A percentile compares a stretch with the other conserved stretches of the same genome.
Conservation (phyloP, 176 grass and related monocot genomes). For the Chrysopogon serrulatus region DNA sequence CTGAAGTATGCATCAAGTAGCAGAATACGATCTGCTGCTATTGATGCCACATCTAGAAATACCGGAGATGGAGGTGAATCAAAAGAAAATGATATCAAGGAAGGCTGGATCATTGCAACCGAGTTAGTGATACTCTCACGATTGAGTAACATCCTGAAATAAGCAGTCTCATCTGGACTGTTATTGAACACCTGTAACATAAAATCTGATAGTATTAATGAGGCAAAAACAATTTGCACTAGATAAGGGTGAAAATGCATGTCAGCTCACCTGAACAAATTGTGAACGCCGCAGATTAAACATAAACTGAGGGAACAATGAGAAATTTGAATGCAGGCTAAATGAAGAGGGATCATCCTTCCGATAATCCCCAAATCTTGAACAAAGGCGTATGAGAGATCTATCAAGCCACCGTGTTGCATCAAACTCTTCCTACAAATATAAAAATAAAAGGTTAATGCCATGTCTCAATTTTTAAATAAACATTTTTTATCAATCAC, state of each 20-base stretch:
- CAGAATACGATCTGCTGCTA: constrained; percentile 84
- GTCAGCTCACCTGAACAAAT: constrained; percentile 78
- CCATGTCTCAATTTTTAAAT: neutral
- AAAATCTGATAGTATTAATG: constrained; percentile 18
- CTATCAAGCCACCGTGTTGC: constrained; percentile 95
- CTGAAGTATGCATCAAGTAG: constrained; percentile 97
- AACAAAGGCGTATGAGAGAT: constrained; percentile 87
- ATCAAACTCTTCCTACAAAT: constrained; percentile 86
- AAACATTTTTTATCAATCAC: constrained; percentile 2
- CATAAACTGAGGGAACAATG: constrained; percentile 96
- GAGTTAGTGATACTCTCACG: constrained; percentile 90
- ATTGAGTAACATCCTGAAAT: constrained; percentile 96
- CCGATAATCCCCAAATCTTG: constrained; percentile 92
- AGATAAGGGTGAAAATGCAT: neutral
- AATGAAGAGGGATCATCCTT: constrained; percentile 96
- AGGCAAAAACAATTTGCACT: neutral
- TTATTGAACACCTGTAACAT: constrained; percentile 94
- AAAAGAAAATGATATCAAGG: constrained; percentile 87
- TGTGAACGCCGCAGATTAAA: constrained; percentile 97
- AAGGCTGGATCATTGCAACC: constrained; percentile 95
- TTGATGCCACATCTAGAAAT: constrained; percentile 90
- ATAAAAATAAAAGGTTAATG: constrained; percentile 16
- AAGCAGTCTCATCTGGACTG: constrained; percentile 97
- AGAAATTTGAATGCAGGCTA: constrained; percentile 90
- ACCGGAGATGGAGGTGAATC: constrained; percentile 77